Evolutionary conservation across 1,139 yeast species (phyloP).

Genomic region (Yamadazyma oceani): DNA sequence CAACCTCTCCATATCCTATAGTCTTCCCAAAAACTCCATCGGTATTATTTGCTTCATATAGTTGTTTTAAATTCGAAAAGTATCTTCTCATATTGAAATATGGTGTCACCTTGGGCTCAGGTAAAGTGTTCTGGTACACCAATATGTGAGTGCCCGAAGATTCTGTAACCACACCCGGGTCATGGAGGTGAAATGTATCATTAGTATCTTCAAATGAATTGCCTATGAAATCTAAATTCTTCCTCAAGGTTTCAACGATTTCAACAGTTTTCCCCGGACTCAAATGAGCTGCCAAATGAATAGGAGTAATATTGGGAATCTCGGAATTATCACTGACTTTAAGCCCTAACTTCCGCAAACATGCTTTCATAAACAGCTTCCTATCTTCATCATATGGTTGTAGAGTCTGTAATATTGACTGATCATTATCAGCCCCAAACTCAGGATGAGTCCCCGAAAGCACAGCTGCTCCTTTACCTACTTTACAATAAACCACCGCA

Average conservation of each 20-base stretch:
- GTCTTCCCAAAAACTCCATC: constrained; percentile 56
- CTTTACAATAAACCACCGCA: constrained; percentile 63
- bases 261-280: constrained; percentile 22
- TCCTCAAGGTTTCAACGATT: constrained; percentile 30
- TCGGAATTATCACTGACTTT: constrained; percentile 55
- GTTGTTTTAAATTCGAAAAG: constrained; percentile 43
- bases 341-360: constrained; percentile 63
- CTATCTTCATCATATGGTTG: constrained; percentile 49
- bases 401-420: constrained; percentile 11
- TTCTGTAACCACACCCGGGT: constrained; percentile 17
- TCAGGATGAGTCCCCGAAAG: constrained; percentile 94
- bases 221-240: constrained; percentile 42
- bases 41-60: constrained; percentile 18
- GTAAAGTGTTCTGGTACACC: constrained; percentile 22
- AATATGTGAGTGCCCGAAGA: constrained; percentile 45
- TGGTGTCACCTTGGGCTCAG: constrained; percentile 60
- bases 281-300: constrained; percentile 41
- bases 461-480: constrained; percentile 75
- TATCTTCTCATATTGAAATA: constrained; percentile 66
- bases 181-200: constrained; percentile 54
- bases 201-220: constrained; percentile 49
- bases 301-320: constrained; percentile 71
- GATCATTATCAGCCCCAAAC: constrained; percentile 52
- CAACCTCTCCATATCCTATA: constrained; percentile 80
- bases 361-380: constrained; percentile 52